phyloP scores from a whole-genome alignment of 345 rosid species.

The Bruguiera sexangula region DNA sequence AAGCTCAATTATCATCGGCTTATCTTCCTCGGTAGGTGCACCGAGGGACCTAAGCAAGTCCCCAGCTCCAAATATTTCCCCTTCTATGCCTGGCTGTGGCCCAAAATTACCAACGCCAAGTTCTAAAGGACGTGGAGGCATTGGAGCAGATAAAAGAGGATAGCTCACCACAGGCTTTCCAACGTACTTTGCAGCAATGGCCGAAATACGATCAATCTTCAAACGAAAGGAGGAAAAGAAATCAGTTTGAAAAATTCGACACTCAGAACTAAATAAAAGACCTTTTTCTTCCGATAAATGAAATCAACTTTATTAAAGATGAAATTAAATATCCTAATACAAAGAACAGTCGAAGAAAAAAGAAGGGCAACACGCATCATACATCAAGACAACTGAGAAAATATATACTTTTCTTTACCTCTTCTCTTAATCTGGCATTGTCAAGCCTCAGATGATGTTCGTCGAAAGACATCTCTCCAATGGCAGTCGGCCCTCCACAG shows the following conservation, averaged over 20 bases:
- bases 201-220: constrained; percentile 84
- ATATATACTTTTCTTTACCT: constrained; percentile 37
- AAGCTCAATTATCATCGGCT: constrained; percentile 66
- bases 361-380: no score
- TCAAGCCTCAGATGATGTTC: constrained; percentile 93
- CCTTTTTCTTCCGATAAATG: constrained; percentile 32
- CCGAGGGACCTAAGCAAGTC: constrained; percentile 61
- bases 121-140: constrained; percentile 66
- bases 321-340: no score
- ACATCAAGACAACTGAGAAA: no score
- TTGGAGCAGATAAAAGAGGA: constrained; percentile 61
- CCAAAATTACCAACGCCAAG: constrained; percentile 57
- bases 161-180: constrained; percentile 86
- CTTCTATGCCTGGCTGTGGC: constrained; percentile 43
- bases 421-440: constrained; percentile 84
- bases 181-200: constrained; percentile 91
- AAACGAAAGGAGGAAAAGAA: neutral
- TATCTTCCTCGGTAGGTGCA: constrained; percentile 57
- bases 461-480: constrained; percentile 93
- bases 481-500: constrained; percentile 90
- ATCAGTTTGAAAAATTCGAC: neutral
- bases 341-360: neutral
- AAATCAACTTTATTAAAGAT: constrained; percentile 4
- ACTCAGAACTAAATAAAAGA: neutral
- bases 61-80: constrained; percentile 59